Percentiles rank a stretch among this genome's conserved stretches.
phyloP scores from a whole-genome alignment of 306 rosid species.

The Sechiopsis laciniata region DNA sequence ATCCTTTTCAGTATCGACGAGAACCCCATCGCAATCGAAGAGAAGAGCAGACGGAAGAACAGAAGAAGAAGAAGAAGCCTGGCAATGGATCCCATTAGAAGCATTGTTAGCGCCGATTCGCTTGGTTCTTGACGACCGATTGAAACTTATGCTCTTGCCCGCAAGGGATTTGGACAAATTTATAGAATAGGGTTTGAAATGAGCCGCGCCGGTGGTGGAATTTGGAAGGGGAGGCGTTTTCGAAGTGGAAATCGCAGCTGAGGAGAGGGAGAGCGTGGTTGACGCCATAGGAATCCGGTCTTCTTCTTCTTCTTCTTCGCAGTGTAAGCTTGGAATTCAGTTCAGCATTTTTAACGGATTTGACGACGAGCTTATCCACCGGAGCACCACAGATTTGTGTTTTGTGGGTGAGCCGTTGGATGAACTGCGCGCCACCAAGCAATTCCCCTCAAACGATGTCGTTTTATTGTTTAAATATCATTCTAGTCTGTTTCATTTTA shows the following conservation, averaged over 20 bases:
- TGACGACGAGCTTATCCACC: slow-evolving; percentile 10
- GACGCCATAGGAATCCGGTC: slow-evolving; percentile 47
- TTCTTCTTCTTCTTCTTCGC: slow-evolving; percentile 3
- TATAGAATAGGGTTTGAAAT: slow-evolving; percentile 32
- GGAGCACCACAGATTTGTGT: slow-evolving; percentile 16
- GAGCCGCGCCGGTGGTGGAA: slow-evolving; percentile 28
- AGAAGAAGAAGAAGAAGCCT: slow-evolving; percentile 59
- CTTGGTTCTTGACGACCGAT: slow-evolving; percentile 22
- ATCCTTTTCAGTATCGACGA: slow-evolving; percentile 92
- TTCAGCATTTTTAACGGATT: slow-evolving; percentile 15
- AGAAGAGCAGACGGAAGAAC: slow-evolving; percentile 81
- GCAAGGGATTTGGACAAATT: slow-evolving; percentile 34
- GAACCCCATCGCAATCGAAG: slow-evolving; percentile 95
- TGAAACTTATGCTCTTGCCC: slow-evolving; percentile 29
- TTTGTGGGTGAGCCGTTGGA: background rate
- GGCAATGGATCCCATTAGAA: slow-evolving; percentile 41
- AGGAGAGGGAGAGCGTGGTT: slow-evolving; percentile 42
- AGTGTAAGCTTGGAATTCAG: background rate
- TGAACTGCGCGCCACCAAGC: slow-evolving; percentile 1
- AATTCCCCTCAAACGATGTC: background rate
- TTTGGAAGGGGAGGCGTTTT: slow-evolving; percentile 23
- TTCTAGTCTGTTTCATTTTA: too few species aligned
- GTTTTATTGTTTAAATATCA: background rate
- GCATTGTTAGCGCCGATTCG: slow-evolving; percentile 15
- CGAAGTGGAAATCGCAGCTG: slow-evolving; percentile 40